phyloP scores from a whole-genome alignment of 495 filamentous ascomycete genomes.

The Penicillium bialowiezense region DNA sequence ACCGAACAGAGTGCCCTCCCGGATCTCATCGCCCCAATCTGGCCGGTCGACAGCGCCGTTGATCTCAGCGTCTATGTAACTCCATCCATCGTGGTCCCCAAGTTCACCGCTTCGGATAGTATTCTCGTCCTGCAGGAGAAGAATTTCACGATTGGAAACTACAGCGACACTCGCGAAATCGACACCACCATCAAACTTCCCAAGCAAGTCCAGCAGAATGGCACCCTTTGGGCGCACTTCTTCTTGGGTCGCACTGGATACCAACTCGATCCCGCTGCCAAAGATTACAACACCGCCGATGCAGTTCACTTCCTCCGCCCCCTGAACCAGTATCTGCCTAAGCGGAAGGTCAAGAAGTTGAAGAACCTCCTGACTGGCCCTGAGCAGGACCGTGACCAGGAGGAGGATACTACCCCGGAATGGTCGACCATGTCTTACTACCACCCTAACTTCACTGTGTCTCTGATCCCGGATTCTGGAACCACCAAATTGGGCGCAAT shows the following conservation, averaged over 20 bases:
- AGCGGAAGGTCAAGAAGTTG: slow-evolving; percentile 91
- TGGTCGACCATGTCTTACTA: slow-evolving; percentile 77
- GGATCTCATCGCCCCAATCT: slow-evolving; percentile 79
- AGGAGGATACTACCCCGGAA: slow-evolving; percentile 53
- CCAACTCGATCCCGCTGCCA: slow-evolving; percentile 68
- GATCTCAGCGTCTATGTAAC: slow-evolving; percentile 87
- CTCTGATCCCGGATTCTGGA: slow-evolving; percentile 80
- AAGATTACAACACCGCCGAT: slow-evolving; percentile 65
- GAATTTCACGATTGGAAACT: slow-evolving; percentile 77
- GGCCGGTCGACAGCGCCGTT: slow-evolving; percentile 71
- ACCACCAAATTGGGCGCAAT: slow-evolving; percentile 60
- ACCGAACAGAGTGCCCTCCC: slow-evolving; percentile 70
- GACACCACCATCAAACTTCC: slow-evolving; percentile 79
- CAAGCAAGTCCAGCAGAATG: slow-evolving; percentile 80
- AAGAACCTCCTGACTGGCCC: slow-evolving; percentile 72
- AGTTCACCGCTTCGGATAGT: slow-evolving; percentile 56
- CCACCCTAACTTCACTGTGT: slow-evolving; percentile 90
- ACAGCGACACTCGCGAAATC: slow-evolving; percentile 71
- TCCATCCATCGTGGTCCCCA: slow-evolving; percentile 64
- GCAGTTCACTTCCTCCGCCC: slow-evolving; percentile 83
- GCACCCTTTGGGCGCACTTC: slow-evolving; percentile 91
- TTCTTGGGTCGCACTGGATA: slow-evolving; percentile 75
- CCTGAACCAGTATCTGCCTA: slow-evolving; percentile 82
- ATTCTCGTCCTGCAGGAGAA: slow-evolving; percentile 74
- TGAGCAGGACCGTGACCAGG: slow-evolving; percentile 52